These are phyloP conservation scores for Aegilops speltoides DNA, from an alignment of 176 grass and related monocot species.

Conservation along the genomic window DNA sequence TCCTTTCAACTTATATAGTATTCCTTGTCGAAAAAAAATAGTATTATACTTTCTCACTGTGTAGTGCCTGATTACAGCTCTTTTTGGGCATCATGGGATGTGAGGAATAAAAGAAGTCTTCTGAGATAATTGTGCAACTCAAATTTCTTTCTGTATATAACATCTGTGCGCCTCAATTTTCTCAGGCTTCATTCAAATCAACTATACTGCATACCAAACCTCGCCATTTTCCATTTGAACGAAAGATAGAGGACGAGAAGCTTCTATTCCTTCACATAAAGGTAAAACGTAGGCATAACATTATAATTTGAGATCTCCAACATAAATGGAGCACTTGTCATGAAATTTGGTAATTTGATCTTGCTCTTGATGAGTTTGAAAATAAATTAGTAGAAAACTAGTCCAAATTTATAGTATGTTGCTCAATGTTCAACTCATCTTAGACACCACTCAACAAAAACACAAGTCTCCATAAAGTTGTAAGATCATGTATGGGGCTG, in stretches of 20 bases:
- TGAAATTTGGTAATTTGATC: no score
- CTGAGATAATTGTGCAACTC: not conserved
- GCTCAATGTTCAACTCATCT: not conserved
- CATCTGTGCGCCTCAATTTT: not conserved
- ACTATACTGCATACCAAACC: not conserved
- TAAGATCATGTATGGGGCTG: no score
- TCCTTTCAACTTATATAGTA: not conserved
- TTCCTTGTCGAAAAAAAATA: no score
- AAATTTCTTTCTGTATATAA: not conserved
- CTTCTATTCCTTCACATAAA: not conserved
- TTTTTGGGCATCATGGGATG: not conserved
- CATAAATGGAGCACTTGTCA: no score
- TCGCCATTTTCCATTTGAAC: not conserved
- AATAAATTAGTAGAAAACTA: not conserved
- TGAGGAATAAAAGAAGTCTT: not conserved
- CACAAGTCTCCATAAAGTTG: no score
- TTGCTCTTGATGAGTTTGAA: no score
- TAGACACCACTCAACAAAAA: not conserved
- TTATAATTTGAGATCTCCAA: no score
- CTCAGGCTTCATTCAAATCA: not conserved
- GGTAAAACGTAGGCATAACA: not conserved
- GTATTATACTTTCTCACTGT: not conserved
- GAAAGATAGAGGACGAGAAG: not conserved
- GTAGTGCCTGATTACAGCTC: not conserved
- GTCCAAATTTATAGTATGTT: not conserved